Evolutionary conservation across 768 basidiomycete genomes (phyloP), one percentile per base, ranked within the genome.

Genomic region (Favolaschia claudopus): DNA sequence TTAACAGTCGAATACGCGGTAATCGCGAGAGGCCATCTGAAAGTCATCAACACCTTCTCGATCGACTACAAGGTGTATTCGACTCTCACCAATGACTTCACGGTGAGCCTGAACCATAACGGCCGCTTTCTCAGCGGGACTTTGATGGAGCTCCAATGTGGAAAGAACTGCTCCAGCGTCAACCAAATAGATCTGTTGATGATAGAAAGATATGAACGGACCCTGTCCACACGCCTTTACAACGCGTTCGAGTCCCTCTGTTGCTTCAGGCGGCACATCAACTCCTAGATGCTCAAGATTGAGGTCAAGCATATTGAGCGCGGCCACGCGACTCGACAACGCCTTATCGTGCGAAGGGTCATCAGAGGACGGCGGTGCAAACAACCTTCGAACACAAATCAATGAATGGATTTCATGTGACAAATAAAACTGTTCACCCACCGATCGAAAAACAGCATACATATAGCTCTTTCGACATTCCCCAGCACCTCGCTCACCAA

Each of bases 331-430:
- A 68, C 88, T 91, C 0, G 95, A 87, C 4, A 99, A 78, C 0
- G 93, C 91, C 67, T 93, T 93, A 69, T 99, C 95, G 69, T 97
- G 96, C 1, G 88, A 89, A 0, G 84, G 79, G 67, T 99, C 96
- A 19, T 85, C 84, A 2, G 87, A 80, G 1, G 76, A 72, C 4
- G 81, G 76, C 17, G 91, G 92, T 49, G 88, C 83, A 74, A 95
- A 97, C 4, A 97, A 67, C 54, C 94, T 96, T n/a, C 45, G 12
- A 29, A 20, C 34, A 20, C 44, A 51, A 44, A 33, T 44, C 36
- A 1, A 20, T 34, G 22, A 6, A n/a, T n/a, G n/a, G n/a, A n/a
- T n/a, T 38, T 49, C 46, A 33, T 29, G 34, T 43, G 44, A 56
- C 9, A 15, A 19, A 15, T 54, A 31, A 38, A 10, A 39, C 54